Evolutionary conservation across 2,329 filamentous ascomycete genomes (phyloP).

Genomic region (Leptographium lundbergii): DNA sequence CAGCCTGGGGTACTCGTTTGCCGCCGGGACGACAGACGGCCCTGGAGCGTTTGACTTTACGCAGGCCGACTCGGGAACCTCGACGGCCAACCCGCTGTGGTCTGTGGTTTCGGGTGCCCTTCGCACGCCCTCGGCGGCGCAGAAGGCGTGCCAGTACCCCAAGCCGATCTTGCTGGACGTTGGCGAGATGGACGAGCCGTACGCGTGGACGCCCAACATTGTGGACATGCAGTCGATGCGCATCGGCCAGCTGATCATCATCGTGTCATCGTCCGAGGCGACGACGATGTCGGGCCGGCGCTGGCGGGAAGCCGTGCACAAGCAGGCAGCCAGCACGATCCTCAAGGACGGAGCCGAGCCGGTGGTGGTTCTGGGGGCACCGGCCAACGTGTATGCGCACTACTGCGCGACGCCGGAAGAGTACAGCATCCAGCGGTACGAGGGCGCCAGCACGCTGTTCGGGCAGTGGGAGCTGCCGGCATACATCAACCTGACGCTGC

Average conservation of each 20-base stretch:
- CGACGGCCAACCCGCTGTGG: constrained; percentile 67
- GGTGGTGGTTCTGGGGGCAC: constrained; percentile 74
- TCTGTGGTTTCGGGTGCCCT: constrained; percentile 57
- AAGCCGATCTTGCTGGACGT: constrained; percentile 84
- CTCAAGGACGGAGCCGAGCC: constrained; percentile 34
- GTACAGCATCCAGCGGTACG: constrained; percentile 59
- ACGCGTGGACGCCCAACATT: constrained; percentile 79
- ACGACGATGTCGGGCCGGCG: constrained; percentile 85
- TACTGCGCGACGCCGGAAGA: constrained; percentile 73
- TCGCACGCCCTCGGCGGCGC: constrained; percentile 53
- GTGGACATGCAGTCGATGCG: constrained; percentile 76
- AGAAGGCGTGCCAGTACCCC: constrained; percentile 62
- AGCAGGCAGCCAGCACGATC: constrained; percentile 30
- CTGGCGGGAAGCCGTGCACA: constrained; percentile 61
- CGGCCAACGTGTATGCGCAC: constrained; percentile 82
- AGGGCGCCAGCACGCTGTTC: constrained; percentile 86
- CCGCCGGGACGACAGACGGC: constrained; percentile 83
- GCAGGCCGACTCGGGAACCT: constrained; percentile 60
- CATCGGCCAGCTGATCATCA: constrained; percentile 71
- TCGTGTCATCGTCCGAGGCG: constrained; percentile 76
- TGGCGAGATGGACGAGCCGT: constrained; percentile 61
- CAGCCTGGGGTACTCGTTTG: constrained; percentile 83
- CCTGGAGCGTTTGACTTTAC: constrained; percentile 89
- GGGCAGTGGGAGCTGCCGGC: constrained; percentile 72
- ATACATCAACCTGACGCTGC: constrained; percentile 76